Evolutionary conservation across 2,329 filamentous ascomycete genomes (phyloP).

Genomic region (Pseudopyricularia cyperi): DNA sequence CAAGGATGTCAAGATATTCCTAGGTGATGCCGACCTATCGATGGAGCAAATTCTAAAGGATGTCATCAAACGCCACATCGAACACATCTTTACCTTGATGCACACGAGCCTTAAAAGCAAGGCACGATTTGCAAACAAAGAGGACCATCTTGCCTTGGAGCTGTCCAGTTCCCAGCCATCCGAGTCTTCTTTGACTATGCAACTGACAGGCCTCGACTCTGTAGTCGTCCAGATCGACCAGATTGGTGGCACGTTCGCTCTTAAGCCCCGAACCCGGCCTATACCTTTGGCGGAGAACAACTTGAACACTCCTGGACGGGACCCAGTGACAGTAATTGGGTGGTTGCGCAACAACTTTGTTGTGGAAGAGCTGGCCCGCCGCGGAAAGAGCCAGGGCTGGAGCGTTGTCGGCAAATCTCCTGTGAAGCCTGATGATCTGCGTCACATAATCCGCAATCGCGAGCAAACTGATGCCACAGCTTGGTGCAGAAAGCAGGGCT

Average conservation of each 20-base stretch:
- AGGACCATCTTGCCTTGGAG: constrained; percentile 43
- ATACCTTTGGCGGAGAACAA: constrained; percentile 46
- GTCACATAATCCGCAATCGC: constrained; percentile 47
- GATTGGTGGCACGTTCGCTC: constrained; percentile 60
- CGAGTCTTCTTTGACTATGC: constrained; percentile 54
- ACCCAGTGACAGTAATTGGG: constrained; percentile 44
- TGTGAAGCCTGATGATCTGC: constrained; percentile 39
- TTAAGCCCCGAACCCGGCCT: constrained; percentile 51
- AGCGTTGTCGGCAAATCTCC: constrained; percentile 28
- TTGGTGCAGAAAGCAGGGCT: constrained; percentile 60
- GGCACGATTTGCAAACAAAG: constrained; percentile 46
- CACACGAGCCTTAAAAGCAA: constrained; percentile 45
- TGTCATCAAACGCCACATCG: constrained; percentile 64
- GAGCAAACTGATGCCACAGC: constrained; percentile 47
- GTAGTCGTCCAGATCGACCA: constrained; percentile 59
- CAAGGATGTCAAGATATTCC: constrained; percentile 48
- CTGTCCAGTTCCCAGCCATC: constrained; percentile 49
- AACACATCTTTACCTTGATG: constrained; percentile 55
- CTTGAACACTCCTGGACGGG: constrained; percentile 44
- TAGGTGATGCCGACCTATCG: constrained; percentile 57
- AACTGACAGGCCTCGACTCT: constrained; percentile 50
- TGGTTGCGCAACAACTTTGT: constrained; percentile 47
- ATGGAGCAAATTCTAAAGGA: constrained; percentile 60
- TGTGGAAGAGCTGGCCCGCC: constrained; percentile 46
- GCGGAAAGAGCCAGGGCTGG: constrained; percentile 55